Conservation (phyloP, 1,284 basidiomycete genomes). For the Tylopilus orsonianus region DNA sequence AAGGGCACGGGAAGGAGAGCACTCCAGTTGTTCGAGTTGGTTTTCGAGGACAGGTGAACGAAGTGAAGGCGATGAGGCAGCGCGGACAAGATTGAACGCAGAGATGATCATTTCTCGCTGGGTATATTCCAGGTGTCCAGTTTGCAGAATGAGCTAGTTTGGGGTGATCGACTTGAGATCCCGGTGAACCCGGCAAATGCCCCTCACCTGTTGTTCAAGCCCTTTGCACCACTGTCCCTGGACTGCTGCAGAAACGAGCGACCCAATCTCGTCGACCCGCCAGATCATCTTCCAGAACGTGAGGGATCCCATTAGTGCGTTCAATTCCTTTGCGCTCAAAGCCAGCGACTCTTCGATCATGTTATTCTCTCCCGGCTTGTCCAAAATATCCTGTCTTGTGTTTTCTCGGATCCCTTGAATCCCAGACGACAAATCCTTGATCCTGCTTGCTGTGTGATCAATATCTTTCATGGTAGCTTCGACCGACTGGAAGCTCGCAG, state of each 20-base stretch:
- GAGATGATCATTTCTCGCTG: conserved; percentile 49
- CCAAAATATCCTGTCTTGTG: conserved; percentile 39
- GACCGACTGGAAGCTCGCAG: conserved; percentile 34
- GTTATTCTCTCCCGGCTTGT: conserved; percentile 40
- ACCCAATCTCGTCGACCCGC: conserved; percentile 71
- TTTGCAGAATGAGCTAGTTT: conserved; percentile 64
- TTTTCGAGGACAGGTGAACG: conserved; percentile 72
- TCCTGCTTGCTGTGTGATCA: conserved; percentile 26
- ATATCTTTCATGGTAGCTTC: conserved; percentile 31
- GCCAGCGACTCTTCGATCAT: conserved; percentile 47
- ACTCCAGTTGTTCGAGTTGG: conserved; percentile 55
- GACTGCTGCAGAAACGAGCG: conserved; percentile 53
- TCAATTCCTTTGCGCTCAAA: conserved; percentile 50
- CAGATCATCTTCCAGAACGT: conserved; percentile 69
- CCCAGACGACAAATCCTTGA: conserved; percentile 35
- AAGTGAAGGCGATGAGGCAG: conserved; percentile 39
- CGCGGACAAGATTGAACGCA: conserved; percentile 43
- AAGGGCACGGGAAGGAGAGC: conserved; percentile 51
- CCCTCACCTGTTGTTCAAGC: conserved; percentile 62
- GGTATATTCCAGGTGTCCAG: conserved; percentile 61
- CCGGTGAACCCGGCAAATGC: neutral
- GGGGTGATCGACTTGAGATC: conserved; percentile 3
- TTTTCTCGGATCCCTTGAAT: conserved; percentile 37
- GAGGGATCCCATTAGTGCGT: conserved; percentile 51
- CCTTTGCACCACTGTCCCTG: conserved; percentile 61